Percentiles rank a stretch among this genome's conserved stretches.
These are phyloP conservation scores for Jaltomata sinuosa DNA, from an alignment of 257 asterid species.

Conservation along the genomic window DNA sequence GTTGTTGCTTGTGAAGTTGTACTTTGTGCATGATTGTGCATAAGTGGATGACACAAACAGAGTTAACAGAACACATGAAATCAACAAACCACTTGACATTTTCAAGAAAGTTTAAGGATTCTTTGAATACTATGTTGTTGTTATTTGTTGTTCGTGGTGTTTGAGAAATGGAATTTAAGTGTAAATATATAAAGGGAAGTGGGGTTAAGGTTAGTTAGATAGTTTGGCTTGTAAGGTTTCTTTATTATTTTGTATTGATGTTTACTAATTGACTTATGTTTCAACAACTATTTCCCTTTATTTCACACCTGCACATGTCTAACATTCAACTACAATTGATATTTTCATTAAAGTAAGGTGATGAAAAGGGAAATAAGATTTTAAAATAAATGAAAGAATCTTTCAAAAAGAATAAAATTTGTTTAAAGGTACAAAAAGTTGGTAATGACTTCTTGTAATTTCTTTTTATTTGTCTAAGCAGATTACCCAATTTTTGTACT, in stretches of 20 bases:
- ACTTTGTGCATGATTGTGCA: slow-evolving; percentile 54
- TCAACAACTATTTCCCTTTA: slow-evolving; percentile 22
- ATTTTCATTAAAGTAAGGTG: not conserved
- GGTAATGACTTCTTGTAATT: not conserved
- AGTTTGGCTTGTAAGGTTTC: slow-evolving; percentile 48
- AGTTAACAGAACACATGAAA: slow-evolving; percentile 20
- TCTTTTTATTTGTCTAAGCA: too few relatives aligned
- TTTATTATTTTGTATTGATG: not conserved
- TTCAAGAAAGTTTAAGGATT: slow-evolving; percentile 1
- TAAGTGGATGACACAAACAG: slow-evolving; percentile 17
- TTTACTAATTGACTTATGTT: slow-evolving; percentile 12
- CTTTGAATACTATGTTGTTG: not conserved
- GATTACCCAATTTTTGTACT: too few relatives aligned
- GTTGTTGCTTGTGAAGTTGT: slow-evolving; percentile 58
- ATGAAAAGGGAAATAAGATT: not conserved
- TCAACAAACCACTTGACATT: slow-evolving; percentile 9
- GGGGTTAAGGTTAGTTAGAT: slow-evolving; percentile 48
- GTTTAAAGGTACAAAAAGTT: not conserved
- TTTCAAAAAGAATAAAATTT: not conserved
- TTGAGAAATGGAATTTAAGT: not conserved
- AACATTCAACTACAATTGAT: slow-evolving; percentile 38
- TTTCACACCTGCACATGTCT: slow-evolving; percentile 25
- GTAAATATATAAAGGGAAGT: slow-evolving; percentile 4
- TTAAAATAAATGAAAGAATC: not conserved
- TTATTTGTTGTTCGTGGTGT: not conserved